These are phyloP conservation scores for Saccharomycopsis lassenensis DNA, from an alignment of 805 yeast genomes.

Conservation along the genomic window DNA sequence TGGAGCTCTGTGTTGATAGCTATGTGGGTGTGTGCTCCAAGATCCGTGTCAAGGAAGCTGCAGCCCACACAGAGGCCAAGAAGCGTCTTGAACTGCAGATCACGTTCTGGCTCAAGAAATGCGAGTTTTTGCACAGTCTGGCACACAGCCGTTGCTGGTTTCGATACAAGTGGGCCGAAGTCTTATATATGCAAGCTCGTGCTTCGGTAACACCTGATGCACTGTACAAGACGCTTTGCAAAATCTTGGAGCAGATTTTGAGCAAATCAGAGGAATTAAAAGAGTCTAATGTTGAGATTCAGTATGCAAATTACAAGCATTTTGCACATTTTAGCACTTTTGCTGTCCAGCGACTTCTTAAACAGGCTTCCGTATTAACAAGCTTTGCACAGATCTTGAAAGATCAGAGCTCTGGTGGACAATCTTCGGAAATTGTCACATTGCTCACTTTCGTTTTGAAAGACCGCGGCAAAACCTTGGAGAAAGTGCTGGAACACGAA, in stretches of 20 bases:
- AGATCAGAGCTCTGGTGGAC: slow-evolving; percentile 3
- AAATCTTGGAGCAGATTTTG: slow-evolving; percentile 7
- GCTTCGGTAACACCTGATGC: background rate
- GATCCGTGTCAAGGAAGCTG: slow-evolving; percentile 16
- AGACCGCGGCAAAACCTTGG: slow-evolving; percentile 7
- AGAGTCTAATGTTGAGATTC: slow-evolving; percentile 24
- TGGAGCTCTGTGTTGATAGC: slow-evolving; percentile 34
- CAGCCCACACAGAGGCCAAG: slow-evolving; percentile 4
- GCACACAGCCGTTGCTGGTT: no score
- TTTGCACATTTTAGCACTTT: slow-evolving; percentile 45
- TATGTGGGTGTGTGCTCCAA: slow-evolving; percentile 27
- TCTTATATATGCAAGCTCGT: slow-evolving; percentile 31
- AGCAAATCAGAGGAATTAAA: background rate
- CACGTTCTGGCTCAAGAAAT: slow-evolving; percentile 21
- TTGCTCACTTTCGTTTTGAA: slow-evolving; percentile 5
- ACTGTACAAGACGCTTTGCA: background rate
- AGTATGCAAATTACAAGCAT: slow-evolving; percentile 45
- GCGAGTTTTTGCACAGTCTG: no score
- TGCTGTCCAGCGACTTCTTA: slow-evolving; percentile 19
- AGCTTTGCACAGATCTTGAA: slow-evolving; percentile 2
- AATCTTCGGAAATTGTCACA: slow-evolving; percentile 5
- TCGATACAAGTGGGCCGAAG: slow-evolving; percentile 38
- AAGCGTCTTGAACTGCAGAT: slow-evolving; percentile 8
- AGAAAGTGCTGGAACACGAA: slow-evolving; percentile 25
- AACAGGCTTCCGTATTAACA: background rate